phyloP scores from a whole-genome alignment of 1,139 yeast genomes.

The Casaregolazyma suthepensis region DNA sequence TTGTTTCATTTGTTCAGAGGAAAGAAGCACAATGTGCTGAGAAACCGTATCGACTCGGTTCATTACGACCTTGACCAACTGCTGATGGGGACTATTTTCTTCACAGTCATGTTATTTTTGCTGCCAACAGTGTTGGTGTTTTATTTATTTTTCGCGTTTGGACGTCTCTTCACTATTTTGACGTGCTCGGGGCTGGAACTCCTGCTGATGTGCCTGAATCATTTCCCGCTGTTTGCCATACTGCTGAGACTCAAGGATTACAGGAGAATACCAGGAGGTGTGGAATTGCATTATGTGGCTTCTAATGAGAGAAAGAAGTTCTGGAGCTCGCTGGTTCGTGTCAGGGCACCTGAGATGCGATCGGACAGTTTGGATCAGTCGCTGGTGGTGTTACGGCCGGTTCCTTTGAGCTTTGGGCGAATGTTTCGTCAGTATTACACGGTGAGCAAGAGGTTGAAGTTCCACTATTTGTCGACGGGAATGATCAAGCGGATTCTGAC shows the following conservation, averaged over 20 bases:
- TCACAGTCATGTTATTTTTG: constrained; percentile 70
- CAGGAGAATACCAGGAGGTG: constrained; percentile 85
- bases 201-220: constrained; percentile 60
- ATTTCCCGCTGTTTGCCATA: constrained; percentile 80
- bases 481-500: constrained; percentile 37
- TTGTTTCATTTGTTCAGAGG: constrained; percentile 86
- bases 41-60: constrained; percentile 82
- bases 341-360: constrained; percentile 23
- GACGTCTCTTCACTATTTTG: constrained; percentile 48
- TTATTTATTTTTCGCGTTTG: constrained; percentile 63
- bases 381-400: constrained; percentile 34
- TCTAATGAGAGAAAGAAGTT: constrained; percentile 23
- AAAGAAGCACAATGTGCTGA: constrained; percentile 72
- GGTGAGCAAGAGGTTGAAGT: constrained; percentile 36
- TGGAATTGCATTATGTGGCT: constrained; percentile 38
- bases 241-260: constrained; percentile 76
- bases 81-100: constrained; percentile 78
- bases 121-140: constrained; percentile 86
- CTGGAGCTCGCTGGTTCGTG: not conserved
- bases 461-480: constrained; percentile 39
- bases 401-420: constrained; percentile 39
- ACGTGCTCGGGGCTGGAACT: constrained; percentile 54
- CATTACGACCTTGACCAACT: constrained; percentile 81
- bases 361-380: constrained; percentile 20
- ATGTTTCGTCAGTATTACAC: constrained; percentile 46